Evolutionary conservation across 805 yeast species (phyloP).

Genomic region (Candida peoriensis): DNA sequence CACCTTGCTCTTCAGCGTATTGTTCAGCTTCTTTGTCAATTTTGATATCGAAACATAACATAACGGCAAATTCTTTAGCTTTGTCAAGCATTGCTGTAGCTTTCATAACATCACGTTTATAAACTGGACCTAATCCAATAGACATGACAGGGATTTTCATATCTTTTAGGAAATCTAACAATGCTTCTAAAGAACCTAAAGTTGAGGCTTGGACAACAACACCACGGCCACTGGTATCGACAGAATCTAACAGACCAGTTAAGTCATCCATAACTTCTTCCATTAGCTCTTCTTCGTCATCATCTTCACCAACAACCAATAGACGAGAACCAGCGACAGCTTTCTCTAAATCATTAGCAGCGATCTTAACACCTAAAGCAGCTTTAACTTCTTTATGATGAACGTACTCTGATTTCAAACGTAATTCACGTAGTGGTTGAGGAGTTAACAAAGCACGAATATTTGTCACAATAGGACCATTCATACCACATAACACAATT

Average conservation of each 20-base stretch:
- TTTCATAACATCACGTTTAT: slow-evolving; percentile 96
- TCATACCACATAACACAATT: slow-evolving; percentile 93
- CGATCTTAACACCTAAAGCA: slow-evolving; percentile 97
- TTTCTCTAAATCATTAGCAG: slow-evolving; percentile 95
- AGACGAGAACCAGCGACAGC: slow-evolving; percentile 99
- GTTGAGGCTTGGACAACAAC: slow-evolving; percentile 98
- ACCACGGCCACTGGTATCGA: slow-evolving; percentile 93
- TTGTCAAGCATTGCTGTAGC: slow-evolving; percentile 95
- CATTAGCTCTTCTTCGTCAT: slow-evolving; percentile 95
- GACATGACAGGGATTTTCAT: slow-evolving; percentile 99
- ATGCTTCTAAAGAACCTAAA: slow-evolving; percentile 95
- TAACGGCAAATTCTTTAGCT: slow-evolving; percentile 93
- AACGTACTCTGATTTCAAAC: slow-evolving; percentile 93
- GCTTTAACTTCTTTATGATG: slow-evolving; percentile 99
- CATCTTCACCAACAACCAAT: slow-evolving; percentile 92
- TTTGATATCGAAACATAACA: slow-evolving; percentile 97
- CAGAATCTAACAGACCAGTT: slow-evolving; percentile 90
- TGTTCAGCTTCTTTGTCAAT: slow-evolving; percentile 98
- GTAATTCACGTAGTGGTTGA: slow-evolving; percentile 93
- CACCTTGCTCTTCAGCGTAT: slow-evolving; percentile 89
- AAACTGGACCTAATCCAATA: slow-evolving; percentile 96
- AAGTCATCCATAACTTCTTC: slow-evolving; percentile 99
- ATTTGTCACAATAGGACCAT: slow-evolving; percentile 96
- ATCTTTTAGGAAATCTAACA: slow-evolving; percentile 92
- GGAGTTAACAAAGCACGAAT: slow-evolving; percentile 96